Conservation (phyloP, 148 eudicot genomes). For the Diospyros kaki region DNA sequence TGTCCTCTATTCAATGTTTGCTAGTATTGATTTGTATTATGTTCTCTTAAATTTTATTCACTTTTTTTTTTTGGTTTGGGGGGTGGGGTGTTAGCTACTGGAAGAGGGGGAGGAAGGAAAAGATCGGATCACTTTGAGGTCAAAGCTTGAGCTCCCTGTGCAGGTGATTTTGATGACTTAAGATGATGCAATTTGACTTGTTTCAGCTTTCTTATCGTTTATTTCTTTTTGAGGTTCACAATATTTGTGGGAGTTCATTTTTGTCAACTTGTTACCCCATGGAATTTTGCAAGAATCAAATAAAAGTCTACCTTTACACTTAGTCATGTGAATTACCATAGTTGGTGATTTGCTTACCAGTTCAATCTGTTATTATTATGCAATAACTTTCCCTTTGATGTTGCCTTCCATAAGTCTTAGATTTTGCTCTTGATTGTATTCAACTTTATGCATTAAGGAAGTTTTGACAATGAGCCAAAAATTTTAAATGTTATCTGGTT, state of each 20-base stretch:
- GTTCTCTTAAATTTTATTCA: not conserved
- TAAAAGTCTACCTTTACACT: not conserved
- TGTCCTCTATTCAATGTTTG: not conserved
- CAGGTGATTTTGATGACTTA: slow-evolving; percentile 48
- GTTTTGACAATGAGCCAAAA: not conserved
- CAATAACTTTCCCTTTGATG: not conserved
- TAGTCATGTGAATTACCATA: not conserved
- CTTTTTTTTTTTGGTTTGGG: slow-evolving; percentile 5
- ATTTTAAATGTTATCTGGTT: not conserved
- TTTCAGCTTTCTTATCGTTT: not conserved
- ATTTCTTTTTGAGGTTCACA: not conserved
- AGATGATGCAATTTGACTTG: not conserved
- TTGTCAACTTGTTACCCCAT: not conserved
- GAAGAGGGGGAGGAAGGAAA: slow-evolving; percentile 96
- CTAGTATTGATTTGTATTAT: not conserved
- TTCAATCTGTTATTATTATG: not conserved
- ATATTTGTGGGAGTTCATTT: not conserved
- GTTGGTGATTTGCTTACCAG: not conserved
- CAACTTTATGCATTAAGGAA: not conserved
- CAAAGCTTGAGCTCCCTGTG: slow-evolving; percentile 94
- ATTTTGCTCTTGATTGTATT: not conserved
- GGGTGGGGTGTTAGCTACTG: slow-evolving; percentile 41
- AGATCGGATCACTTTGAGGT: slow-evolving; percentile 68
- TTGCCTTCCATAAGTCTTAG: not conserved
- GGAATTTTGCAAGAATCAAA: not conserved